These are phyloP conservation scores for Ensete ventricosum DNA, from an alignment of 176 grass and related monocot species.

Conservation along the genomic window DNA sequence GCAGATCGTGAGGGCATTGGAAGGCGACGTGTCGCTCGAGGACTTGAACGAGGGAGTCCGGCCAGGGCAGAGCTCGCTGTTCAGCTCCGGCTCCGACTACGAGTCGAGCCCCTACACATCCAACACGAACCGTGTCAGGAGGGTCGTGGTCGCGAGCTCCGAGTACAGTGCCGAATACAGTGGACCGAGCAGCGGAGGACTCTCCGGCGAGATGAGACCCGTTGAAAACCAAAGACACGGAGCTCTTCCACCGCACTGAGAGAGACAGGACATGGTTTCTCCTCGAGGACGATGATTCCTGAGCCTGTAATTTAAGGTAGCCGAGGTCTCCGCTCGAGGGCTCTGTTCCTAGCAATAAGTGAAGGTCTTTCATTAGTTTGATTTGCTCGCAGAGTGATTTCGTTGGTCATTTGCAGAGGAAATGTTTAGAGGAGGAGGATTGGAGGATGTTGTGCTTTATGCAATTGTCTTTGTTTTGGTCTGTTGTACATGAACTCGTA, in stretches of 20 bases:
- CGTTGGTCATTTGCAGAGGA: too few relatives aligned
- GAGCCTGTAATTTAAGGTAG: too few relatives aligned
- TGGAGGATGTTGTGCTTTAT: too few relatives aligned
- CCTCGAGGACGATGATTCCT: too few relatives aligned
- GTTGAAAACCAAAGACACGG: slow-evolving; percentile 14
- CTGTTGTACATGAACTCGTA: too few relatives aligned
- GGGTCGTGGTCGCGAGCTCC: slow-evolving; percentile 24
- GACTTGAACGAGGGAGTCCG: slow-evolving; percentile 54
- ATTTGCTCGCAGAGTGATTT: too few relatives aligned
- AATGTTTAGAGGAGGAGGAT: too few relatives aligned
- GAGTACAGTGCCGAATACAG: slow-evolving; percentile 31
- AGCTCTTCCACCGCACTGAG: background rate
- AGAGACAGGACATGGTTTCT: too few relatives aligned
- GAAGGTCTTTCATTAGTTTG: too few relatives aligned
- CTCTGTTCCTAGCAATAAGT: too few relatives aligned
- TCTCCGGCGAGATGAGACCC: slow-evolving; percentile 22
- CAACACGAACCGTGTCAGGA: slow-evolving; percentile 26
- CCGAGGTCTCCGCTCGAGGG: too few relatives aligned
- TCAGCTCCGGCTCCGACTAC: slow-evolving; percentile 28
- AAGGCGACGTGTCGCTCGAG: slow-evolving; percentile 55
- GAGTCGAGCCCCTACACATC: slow-evolving; percentile 19
- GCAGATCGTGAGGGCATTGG: slow-evolving; percentile 59
- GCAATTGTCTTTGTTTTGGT: too few relatives aligned
- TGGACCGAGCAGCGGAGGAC: slow-evolving; percentile 21
- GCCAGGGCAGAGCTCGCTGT: slow-evolving; percentile 47